A percentile compares a stretch with the other conserved stretches of the same genome.
Conservation (phyloP, 768 basidiomycete genomes). For the Coprinellus micaceus region DNA sequence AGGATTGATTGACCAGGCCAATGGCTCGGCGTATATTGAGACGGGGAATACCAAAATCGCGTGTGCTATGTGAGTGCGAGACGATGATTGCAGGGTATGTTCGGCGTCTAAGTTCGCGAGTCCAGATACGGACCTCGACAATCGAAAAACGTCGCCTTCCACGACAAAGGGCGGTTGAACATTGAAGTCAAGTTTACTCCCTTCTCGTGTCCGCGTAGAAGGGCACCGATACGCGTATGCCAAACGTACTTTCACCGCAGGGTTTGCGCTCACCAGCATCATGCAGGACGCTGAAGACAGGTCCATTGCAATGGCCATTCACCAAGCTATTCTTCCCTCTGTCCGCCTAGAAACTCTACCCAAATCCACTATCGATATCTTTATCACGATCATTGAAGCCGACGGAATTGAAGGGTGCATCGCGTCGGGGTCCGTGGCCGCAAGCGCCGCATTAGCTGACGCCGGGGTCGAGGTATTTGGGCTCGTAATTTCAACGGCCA, state of each 20-base stretch:
- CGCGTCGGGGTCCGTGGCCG: constrained; percentile 82
- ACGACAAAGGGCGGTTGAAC: constrained; percentile 83
- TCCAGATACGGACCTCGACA: constrained; percentile 81
- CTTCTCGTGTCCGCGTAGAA: constrained; percentile 75
- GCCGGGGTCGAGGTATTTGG: constrained; percentile 92
- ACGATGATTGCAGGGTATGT: constrained; percentile 1
- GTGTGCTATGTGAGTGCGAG: constrained; percentile 80
- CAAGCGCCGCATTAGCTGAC: constrained; percentile 86
- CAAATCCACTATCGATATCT: constrained; percentile 91
- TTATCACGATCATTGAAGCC: constrained; percentile 85
- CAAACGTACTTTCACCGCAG: constrained; percentile 9
- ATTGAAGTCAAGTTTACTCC: constrained; percentile 97
- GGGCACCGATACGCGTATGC: constrained; percentile 83
- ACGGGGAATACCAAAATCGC: constrained; percentile 89
- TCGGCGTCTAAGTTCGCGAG: constrained; percentile 11
- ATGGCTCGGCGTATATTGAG: constrained; percentile 96
- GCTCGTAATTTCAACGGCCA: constrained; percentile 79
- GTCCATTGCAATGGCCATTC: constrained; percentile 75
- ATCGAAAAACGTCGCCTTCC: constrained; percentile 75
- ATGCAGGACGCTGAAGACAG: constrained; percentile 91
- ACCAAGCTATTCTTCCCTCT: constrained; percentile 80
- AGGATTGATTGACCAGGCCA: constrained; percentile 88
- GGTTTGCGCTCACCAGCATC: constrained; percentile 15
- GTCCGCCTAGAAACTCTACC: constrained; percentile 88
- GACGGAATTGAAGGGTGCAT: constrained; percentile 88